A percentile compares a stretch with the other conserved stretches of the same genome.
phyloP scores from a whole-genome alignment of 2,329 filamentous ascomycete species.

The Phoma sp. region DNA sequence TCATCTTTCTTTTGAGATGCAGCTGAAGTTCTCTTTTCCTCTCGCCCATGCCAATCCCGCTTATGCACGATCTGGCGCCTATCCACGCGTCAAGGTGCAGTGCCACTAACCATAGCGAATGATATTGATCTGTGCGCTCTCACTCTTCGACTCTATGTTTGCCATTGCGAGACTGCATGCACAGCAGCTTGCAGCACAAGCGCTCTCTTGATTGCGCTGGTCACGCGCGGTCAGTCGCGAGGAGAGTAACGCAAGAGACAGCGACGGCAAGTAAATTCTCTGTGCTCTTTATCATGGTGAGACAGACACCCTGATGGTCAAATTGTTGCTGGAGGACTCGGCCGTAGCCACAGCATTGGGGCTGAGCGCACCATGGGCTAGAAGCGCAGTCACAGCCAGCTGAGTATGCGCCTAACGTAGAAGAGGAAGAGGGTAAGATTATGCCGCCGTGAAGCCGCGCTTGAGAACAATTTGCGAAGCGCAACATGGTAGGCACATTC shows the following conservation, averaged over 20 bases:
- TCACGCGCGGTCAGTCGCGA: not conserved
- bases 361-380: slow-evolving; percentile 4
- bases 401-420: slow-evolving; percentile 6
- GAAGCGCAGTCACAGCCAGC: slow-evolving; percentile 7
- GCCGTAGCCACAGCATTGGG: not conserved
- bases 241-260: no score
- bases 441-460: slow-evolving; percentile 4
- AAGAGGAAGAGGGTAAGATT: not conserved
- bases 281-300: not conserved
- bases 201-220: not conserved
- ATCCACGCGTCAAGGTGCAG: slow-evolving; percentile 2
- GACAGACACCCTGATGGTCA: not conserved
- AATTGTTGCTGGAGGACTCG: not conserved
- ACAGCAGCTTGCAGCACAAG: slow-evolving; percentile 2
- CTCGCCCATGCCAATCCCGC: not conserved
- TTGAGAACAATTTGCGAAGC: not conserved
- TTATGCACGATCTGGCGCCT: not conserved
- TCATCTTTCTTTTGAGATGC: not conserved
- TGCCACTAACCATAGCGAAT: not conserved
- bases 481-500: not conserved
- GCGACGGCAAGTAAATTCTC: not conserved
- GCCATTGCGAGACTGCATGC: not conserved
- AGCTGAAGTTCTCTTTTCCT: not conserved
- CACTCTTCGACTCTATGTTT: not conserved
- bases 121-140: not conserved